Evolutionary conservation across 176 grass and related monocot genomes (phyloP).

Genomic region (Carex scoparia): DNA sequence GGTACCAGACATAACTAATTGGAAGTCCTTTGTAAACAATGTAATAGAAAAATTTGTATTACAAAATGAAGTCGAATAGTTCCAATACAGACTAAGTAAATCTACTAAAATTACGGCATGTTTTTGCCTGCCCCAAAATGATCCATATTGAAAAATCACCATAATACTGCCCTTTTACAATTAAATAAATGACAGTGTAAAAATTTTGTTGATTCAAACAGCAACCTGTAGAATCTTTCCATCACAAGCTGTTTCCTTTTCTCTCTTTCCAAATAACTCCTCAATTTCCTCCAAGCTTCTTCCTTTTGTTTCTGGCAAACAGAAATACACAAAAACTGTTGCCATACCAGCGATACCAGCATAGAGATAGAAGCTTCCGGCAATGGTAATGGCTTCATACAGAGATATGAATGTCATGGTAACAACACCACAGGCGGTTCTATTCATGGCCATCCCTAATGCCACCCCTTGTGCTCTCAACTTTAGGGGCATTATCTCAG

Average conservation of each 20-base stretch:
- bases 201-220: conserved; percentile 8
- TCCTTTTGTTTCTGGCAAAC: conserved; percentile 42
- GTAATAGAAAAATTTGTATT: background rate
- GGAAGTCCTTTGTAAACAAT: background rate
- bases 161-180: background rate
- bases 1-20: background rate
- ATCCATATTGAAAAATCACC: background rate
- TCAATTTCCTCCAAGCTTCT: conserved; percentile 48
- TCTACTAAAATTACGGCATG: background rate
- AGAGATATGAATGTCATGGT: conserved; percentile 59
- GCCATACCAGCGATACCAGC: conserved; percentile 18
- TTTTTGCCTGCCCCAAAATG: no score
- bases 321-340: conserved; percentile 29
- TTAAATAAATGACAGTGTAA: background rate
- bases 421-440: conserved; percentile 18
- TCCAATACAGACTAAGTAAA: background rate
- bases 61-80: background rate
- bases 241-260: background rate
- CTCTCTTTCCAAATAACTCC: conserved; percentile 24
- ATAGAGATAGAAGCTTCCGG: conserved; percentile 51
- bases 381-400: conserved; percentile 36
- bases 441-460: conserved; percentile 38
- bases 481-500: conserved; percentile 45
- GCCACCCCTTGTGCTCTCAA: conserved; percentile 39
- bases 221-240: background rate